Conservation (phyloP, 306 rosid genomes). For the Cajanus cajan region DNA sequence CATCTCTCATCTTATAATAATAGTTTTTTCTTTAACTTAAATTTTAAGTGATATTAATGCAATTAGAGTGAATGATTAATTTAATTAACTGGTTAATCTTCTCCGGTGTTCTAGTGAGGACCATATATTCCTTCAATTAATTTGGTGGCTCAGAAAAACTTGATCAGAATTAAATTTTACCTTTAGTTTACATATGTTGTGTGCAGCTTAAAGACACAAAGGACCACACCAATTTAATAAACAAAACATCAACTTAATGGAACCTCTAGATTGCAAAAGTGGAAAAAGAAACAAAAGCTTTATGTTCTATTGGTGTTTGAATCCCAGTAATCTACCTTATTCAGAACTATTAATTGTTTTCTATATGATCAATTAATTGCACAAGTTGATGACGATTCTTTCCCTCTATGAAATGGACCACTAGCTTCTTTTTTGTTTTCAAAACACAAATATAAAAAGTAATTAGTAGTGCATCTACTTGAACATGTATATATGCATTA, state of each 20-base stretch:
- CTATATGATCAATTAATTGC: not conserved
- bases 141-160: constrained; percentile 11
- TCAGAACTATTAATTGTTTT: constrained; percentile 20
- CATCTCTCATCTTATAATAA: not conserved
- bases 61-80: constrained; percentile 5
- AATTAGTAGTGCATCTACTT: not conserved
- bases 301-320: constrained; percentile 21
- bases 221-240: constrained; percentile 35
- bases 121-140: constrained; percentile 17
- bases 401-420: constrained; percentile 34
- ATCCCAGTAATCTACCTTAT: constrained; percentile 24
- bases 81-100: not conserved
- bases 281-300: not conserved
- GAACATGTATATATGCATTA: not conserved
- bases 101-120: not conserved
- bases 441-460: not conserved
- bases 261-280: constrained; percentile 17
- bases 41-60: not conserved
- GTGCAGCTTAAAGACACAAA: constrained; percentile 5
- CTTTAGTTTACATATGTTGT: constrained; percentile 14
- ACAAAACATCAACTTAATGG: constrained; percentile 16
- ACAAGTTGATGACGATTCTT: constrained; percentile 3
- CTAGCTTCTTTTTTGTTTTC: not conserved
- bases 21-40: not conserved
- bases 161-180: constrained; percentile 15